These are phyloP conservation scores for Trichophyton simii DNA, from an alignment of 2,329 filamentous ascomycete genomes.

Conservation along the genomic window DNA sequence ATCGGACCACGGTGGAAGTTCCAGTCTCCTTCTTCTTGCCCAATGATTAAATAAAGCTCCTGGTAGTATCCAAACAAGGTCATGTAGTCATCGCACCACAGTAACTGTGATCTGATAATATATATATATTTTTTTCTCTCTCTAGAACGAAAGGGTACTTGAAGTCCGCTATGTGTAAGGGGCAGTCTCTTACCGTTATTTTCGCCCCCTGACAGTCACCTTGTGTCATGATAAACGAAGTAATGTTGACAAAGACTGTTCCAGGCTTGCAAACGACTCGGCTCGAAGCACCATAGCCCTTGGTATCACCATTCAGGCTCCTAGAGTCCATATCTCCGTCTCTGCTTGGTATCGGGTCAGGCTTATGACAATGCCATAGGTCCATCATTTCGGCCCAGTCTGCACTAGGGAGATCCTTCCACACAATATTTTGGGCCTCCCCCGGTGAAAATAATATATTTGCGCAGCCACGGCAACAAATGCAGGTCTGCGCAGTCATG, in stretches of 20 bases:
- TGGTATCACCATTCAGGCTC: conserved; percentile 41
- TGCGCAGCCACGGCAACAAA: conserved; percentile 30
- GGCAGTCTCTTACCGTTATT: conserved; percentile 23
- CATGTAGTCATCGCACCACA: too few relatives aligned
- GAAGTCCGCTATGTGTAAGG: conserved; percentile 3
- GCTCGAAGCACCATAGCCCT: conserved; percentile 76
- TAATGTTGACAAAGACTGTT: conserved; percentile 68
- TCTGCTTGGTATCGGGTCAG: conserved; percentile 32
- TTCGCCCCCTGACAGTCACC: conserved; percentile 47
- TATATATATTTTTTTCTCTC: too few relatives aligned
- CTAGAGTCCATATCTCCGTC: conserved; percentile 22
- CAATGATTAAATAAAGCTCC: conserved; percentile 13
- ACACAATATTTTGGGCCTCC: conserved; percentile 36
- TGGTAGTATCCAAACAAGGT: too few relatives aligned
- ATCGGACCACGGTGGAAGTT: conserved; percentile 34
- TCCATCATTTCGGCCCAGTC: conserved; percentile 99
- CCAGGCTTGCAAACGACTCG: conserved; percentile 53
- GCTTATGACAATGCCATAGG: conserved; percentile 99
- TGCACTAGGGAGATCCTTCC: conserved; percentile 91
- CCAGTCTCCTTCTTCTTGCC: conserved; percentile 46
- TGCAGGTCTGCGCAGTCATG: conserved; percentile 22
- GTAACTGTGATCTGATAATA: too few relatives aligned
- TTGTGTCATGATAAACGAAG: conserved; percentile 58
- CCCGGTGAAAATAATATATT: conserved; percentile 19
- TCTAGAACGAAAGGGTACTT: not conserved